These are phyloP conservation scores for Dillenia suffruticosa DNA, from an alignment of 164 flowering plant species.

Conservation along the genomic window DNA sequence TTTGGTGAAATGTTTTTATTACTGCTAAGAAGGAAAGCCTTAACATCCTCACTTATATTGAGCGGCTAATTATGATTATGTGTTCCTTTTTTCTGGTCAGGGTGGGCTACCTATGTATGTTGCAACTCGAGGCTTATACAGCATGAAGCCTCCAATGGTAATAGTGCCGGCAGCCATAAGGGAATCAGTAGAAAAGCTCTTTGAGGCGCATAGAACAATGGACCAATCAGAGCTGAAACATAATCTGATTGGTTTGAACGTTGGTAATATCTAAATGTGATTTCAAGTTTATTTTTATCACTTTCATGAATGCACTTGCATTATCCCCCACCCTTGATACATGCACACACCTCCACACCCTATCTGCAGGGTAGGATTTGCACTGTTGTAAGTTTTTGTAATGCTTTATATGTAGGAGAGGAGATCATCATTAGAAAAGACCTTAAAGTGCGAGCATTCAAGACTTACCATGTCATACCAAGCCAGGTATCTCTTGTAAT, in stretches of 20 bases:
- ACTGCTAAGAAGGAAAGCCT: too few relatives aligned
- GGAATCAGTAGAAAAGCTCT: constrained; percentile 62
- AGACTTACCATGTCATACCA: constrained; percentile 72
- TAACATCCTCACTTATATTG: too few relatives aligned
- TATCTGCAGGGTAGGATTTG: neutral
- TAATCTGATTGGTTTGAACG: constrained; percentile 62
- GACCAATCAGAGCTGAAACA: constrained; percentile 73
- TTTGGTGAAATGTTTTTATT: too few relatives aligned
- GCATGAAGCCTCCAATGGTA: constrained; percentile 81
- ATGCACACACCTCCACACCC: too few relatives aligned
- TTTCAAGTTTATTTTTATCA: too few relatives aligned
- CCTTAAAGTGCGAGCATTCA: constrained; percentile 77
- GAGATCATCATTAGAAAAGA: constrained; percentile 67
- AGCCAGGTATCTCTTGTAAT: constrained; percentile 60
- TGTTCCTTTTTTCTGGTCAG: constrained; percentile 18
- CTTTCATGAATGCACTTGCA: too few relatives aligned
- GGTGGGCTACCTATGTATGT: constrained; percentile 98
- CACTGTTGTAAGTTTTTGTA: neutral
- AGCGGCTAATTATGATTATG: too few relatives aligned
- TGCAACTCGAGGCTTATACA: constrained; percentile 80
- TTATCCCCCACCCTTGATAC: too few relatives aligned
- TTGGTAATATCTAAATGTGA: constrained; percentile 43
- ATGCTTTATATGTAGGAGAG: constrained; percentile 50
- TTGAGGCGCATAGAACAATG: constrained; percentile 77
- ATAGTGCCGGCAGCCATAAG: constrained; percentile 67